Conservation (phyloP, 768 basidiomycete genomes). For the Lyophyllum shimeji region DNA sequence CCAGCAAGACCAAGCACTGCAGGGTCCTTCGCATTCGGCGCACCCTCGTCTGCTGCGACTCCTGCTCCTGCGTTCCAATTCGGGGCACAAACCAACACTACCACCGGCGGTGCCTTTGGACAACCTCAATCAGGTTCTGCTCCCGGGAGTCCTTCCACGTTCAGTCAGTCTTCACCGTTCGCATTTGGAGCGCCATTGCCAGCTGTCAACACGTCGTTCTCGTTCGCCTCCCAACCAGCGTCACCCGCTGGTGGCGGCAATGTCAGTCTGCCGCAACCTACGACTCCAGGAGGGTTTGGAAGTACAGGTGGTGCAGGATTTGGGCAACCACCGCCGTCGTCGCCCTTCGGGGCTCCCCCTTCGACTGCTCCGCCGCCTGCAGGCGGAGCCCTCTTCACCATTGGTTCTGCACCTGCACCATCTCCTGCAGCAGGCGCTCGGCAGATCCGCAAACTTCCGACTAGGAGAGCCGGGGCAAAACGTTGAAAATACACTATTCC, state of each 20-base stretch:
- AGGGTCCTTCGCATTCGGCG: conserved; percentile 49
- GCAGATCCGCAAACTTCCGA: conserved; percentile 58
- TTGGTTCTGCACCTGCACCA: conserved; percentile 53
- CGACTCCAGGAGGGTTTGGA: conserved; percentile 42
- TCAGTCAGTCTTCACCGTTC: conserved; percentile 47
- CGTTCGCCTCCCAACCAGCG: conserved; percentile 58
- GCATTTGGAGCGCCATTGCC: conserved; percentile 42
- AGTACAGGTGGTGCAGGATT: conserved; percentile 32
- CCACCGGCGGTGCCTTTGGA: conserved; percentile 40
- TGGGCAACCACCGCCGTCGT: conserved; percentile 36
- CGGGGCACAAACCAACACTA: conserved; percentile 33
- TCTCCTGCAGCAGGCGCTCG: conserved; percentile 32
- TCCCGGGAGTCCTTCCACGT: conserved; percentile 60
- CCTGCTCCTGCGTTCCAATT: conserved; percentile 45
- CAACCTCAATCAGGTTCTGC: conserved; percentile 43
- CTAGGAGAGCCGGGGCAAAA: conserved; percentile 39
- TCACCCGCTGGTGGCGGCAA: conserved; percentile 48
- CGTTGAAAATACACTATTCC: conserved; percentile 24
- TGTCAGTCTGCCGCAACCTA: conserved; percentile 36
- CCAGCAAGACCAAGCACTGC: conserved; percentile 37
- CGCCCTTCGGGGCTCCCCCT: conserved; percentile 45
- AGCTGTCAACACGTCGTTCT: conserved; percentile 37
- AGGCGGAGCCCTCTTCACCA: conserved; percentile 52
- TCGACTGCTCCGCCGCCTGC: conserved; percentile 31
- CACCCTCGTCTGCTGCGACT: conserved; percentile 36